phyloP scores from a whole-genome alignment of 2,329 filamentous ascomycete genomes.

The Drechslerella stenobrocha region DNA sequence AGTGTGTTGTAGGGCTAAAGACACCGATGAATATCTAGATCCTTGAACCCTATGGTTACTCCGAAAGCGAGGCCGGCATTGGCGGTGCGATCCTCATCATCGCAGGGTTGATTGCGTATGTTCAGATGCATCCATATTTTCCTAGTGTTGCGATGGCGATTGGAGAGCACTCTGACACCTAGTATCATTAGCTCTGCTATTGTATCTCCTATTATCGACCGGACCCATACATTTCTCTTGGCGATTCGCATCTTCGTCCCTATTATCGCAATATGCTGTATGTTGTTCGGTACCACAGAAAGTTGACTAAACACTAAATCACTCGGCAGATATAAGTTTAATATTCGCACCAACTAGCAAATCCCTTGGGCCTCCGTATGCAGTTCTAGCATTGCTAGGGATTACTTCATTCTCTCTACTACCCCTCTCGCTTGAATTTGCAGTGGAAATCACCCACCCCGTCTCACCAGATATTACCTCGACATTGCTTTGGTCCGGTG shows the following conservation, averaged over 20 bases:
- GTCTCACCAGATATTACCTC: conserved; percentile 82
- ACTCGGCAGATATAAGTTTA: conserved; percentile 65
- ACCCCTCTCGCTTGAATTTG: conserved; percentile 80
- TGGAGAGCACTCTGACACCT: conserved; percentile 8
- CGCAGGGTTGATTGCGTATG: conserved; percentile 71
- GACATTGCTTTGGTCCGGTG: conserved; percentile 80
- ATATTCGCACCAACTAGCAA: conserved; percentile 75
- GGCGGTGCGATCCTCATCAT: conserved; percentile 86
- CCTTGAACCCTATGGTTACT: conserved; percentile 80
- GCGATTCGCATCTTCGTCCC: conserved; percentile 76
- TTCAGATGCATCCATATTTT: not conserved
- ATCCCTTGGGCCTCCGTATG: conserved; percentile 69
- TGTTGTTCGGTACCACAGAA: not conserved
- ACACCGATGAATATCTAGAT: conserved; percentile 58
- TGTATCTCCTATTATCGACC: conserved; percentile 78
- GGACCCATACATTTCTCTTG: conserved; percentile 75
- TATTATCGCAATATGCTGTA: conserved; percentile 67
- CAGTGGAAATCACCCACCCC: conserved; percentile 85
- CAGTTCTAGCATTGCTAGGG: conserved; percentile 74
- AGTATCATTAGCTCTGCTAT: conserved; percentile 64
- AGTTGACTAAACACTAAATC: not conserved
- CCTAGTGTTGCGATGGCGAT: not conserved
- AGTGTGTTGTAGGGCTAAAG: not conserved
- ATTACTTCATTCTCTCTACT: conserved; percentile 78
- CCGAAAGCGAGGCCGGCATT: conserved; percentile 81